Evolutionary conservation across 169 alveolate species (phyloP).

Genomic region (Eimeria falciformis): DNA sequence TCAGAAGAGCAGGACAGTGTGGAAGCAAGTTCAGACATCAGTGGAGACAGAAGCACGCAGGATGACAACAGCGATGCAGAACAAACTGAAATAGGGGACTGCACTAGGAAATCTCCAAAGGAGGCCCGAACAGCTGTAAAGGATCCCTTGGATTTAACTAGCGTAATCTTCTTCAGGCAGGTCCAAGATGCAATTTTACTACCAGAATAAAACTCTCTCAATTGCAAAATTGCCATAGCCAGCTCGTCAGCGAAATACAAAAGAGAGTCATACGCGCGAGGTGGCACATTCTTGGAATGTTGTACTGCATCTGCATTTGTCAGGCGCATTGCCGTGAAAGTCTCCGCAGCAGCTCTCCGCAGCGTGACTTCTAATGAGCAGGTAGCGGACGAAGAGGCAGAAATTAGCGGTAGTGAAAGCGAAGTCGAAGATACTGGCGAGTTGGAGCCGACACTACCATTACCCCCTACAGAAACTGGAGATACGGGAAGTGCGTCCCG

Average conservation of each 20-base stretch:
- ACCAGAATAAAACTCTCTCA: too few relatives aligned
- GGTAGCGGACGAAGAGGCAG: conserved; percentile 9
- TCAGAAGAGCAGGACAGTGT: not conserved
- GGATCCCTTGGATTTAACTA: conserved; percentile 47
- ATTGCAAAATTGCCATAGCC: too few relatives aligned
- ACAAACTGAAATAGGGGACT: not conserved
- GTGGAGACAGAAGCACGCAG: conserved; percentile 25
- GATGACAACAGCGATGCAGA: conserved; percentile 23
- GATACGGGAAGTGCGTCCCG: not conserved
- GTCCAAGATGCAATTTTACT: too few relatives aligned
- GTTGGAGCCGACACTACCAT: not conserved
- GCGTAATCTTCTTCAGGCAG: conserved; percentile 30
- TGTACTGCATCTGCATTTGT: not conserved
- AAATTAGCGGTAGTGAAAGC: conserved; percentile 57
- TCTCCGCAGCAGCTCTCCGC: conserved; percentile 26
- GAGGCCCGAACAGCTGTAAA: not conserved
- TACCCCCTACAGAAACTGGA: conserved; percentile 1
- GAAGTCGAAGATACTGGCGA: conserved; percentile 34
- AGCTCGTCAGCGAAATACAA: too few relatives aligned
- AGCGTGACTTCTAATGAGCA: conserved; percentile 4
- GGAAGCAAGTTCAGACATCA: conserved; percentile 21
- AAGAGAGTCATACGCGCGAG: too few relatives aligned
- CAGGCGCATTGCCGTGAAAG: conserved; percentile 54
- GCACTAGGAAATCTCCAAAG: not conserved
- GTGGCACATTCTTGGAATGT: too few relatives aligned